These are phyloP conservation scores for Boletus sp. DNA, from an alignment of 768 basidiomycete species.

Conservation along the genomic window DNA sequence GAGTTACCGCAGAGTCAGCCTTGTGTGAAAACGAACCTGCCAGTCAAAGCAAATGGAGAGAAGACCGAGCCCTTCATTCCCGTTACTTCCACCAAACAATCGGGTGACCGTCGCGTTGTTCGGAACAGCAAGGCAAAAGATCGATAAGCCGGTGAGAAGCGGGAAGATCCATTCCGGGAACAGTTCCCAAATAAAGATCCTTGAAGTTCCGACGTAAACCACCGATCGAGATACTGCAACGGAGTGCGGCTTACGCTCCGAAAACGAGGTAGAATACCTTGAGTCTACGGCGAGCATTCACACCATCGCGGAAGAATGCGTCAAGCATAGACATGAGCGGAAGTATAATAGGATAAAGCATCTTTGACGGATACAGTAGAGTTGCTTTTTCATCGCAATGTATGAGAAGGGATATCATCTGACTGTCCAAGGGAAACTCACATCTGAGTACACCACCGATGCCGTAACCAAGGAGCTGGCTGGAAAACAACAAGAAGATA, in stretches of 20 bases:
- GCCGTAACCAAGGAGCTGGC: constrained; percentile 47
- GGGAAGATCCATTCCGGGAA: constrained; percentile 46
- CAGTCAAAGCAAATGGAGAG: constrained; percentile 62
- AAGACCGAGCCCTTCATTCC: constrained; percentile 61
- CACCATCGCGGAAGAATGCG: constrained; percentile 41
- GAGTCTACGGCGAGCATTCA: constrained; percentile 41
- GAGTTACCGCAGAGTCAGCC: not conserved
- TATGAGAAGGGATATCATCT: not conserved
- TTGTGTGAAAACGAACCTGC: constrained; percentile 38
- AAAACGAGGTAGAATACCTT: constrained; percentile 29
- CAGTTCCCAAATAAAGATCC: constrained; percentile 33
- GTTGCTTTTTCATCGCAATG: constrained; percentile 8
- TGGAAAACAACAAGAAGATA: constrained; percentile 42
- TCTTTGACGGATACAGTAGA: constrained; percentile 45
- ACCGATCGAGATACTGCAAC: constrained; percentile 5
- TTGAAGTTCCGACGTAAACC: constrained; percentile 12
- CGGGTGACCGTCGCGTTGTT: constrained; percentile 50
- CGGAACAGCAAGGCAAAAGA: constrained; percentile 57
- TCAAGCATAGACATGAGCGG: constrained; percentile 29
- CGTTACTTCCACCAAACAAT: constrained; percentile 60
- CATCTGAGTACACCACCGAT: constrained; percentile 54
- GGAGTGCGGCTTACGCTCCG: constrained; percentile 29
- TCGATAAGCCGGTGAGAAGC: constrained; percentile 57
- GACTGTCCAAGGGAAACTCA: constrained; percentile 18
- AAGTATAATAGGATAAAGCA: constrained; percentile 40